phyloP scores from a whole-genome alignment of 345 rosid genomes.

The Camelina sativa region DNA sequence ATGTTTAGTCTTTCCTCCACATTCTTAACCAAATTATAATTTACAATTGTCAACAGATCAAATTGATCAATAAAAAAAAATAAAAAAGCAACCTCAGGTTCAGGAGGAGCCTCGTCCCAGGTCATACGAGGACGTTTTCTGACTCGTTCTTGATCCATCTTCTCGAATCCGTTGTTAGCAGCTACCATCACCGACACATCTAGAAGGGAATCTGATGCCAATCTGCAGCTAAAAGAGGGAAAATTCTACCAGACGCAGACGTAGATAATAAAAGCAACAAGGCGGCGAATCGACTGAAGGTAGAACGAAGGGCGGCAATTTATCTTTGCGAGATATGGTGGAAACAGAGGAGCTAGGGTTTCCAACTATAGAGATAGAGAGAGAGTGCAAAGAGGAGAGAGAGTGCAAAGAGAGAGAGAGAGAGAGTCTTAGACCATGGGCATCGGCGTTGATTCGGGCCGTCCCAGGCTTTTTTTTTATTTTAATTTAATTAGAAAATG shows the following conservation, averaged over 20 bases:
- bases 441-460: too few species aligned
- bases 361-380: not conserved
- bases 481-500: too few species aligned
- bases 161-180: constrained; percentile 34
- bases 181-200: constrained; percentile 34
- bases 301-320: not conserved
- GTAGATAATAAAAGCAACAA: not conserved
- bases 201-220: not conserved
- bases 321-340: constrained; percentile 17
- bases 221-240: constrained; percentile 39
- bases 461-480: too few species aligned
- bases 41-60: not conserved
- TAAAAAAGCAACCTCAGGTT: constrained; percentile 63
- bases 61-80: too few species aligned
- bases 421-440: too few species aligned
- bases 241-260: constrained; percentile 25
- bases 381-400: not conserved
- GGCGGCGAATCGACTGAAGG: constrained; percentile 14
- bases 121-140: constrained; percentile 72
- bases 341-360: constrained; percentile 34
- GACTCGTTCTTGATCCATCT: constrained; percentile 56
- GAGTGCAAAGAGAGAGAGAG: not conserved
- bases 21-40: constrained; percentile 33
- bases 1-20: constrained; percentile 5
- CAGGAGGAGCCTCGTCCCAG: constrained; percentile 68